These are phyloP conservation scores for Trichoderma sp. DNA, from an alignment of 2,329 filamentous ascomycete species.

Conservation along the genomic window DNA sequence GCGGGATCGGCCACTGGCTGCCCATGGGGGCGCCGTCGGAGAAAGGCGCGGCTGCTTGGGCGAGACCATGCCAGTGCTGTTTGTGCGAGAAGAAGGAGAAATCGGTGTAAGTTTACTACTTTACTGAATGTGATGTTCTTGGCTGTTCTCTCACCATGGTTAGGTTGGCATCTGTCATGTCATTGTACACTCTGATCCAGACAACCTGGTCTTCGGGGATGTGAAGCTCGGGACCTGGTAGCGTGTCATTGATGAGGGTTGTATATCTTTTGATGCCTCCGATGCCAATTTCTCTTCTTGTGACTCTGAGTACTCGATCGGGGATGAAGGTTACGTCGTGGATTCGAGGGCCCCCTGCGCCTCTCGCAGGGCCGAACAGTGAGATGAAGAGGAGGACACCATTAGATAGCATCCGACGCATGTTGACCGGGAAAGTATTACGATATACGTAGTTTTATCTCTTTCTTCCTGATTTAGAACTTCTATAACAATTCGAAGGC, in stretches of 20 bases:
- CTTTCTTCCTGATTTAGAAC: neutral
- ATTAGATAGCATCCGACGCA: neutral
- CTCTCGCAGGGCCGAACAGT: neutral
- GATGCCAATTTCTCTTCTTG: conserved; percentile 36
- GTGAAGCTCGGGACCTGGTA: conserved; percentile 49
- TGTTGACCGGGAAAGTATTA: neutral
- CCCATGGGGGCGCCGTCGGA: conserved; percentile 60
- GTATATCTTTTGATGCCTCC: conserved; percentile 20
- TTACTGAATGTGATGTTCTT: neutral
- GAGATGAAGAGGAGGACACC: neutral
- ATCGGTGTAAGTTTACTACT: neutral
- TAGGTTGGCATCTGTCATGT: conserved; percentile 50
- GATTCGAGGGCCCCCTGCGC: neutral
- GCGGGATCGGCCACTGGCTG: conserved; percentile 64
- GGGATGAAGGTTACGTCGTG: conserved; percentile 37
- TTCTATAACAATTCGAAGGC: neutral
- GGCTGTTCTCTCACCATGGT: conserved; percentile 48
- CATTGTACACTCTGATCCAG: conserved; percentile 60
- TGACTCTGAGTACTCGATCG: conserved; percentile 46
- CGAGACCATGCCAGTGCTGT: conserved; percentile 68
- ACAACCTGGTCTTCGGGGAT: conserved; percentile 44
- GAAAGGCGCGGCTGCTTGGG: conserved; percentile 57
- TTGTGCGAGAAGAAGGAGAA: neutral
- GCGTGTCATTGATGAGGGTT: conserved; percentile 49
- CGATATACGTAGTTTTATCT: neutral